Base-by-base conservation (phyloP, 2,329 filamentous ascomycete genomes). In the Xylariaceae sp. region DNA sequence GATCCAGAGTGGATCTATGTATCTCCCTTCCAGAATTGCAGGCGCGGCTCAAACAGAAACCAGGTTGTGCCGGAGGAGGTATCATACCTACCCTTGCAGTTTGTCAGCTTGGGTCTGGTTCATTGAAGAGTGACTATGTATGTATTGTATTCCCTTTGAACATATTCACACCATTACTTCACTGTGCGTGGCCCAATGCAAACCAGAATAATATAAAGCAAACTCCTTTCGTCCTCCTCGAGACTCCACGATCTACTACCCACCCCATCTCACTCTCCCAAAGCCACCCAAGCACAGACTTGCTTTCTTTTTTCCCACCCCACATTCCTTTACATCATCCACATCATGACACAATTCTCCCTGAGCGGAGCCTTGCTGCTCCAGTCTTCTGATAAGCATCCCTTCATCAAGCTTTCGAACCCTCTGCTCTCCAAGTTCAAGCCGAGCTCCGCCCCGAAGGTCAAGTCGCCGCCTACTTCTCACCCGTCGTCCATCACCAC, bases 401-500 rank as follows among this genome's bases (percentile, higher is more conserved):
- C 37, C 9, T 57, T 58, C 17, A 51, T 61, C 51, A 63, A 58
- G 41, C 39, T 60, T 4, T 48, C 56, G 1, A 48, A 50, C 15
- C 54, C 58, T 53, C 50, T 64, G 1, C 55, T 64, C 2, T 58
- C 63, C 3, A 61, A 13, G 34, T 54, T 49, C 30, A 65, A 65
- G 18, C 63, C 63, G 30, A 61, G 57, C 1, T 64, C 63, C 1
- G 44, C 51, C 23, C 23, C 23, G 23, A 59, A 57, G 15, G 44
- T 63, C 63, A 59, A 65, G 55, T 63, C 56, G 3, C 41, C 57
- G 11, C 8, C 37, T 10, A 13, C 11, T 2, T 56, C 58, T 18
- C 63, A 65, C 41, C 53, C 63, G 9, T 55, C 64, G 51, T 62
- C 61, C 3, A 59, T 65, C 55, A 65, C 64, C 9, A 56, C 54